These are phyloP conservation scores for Podospora anserina DNA, from an alignment of 495 filamentous ascomycete species.

Conservation along the genomic window DNA sequence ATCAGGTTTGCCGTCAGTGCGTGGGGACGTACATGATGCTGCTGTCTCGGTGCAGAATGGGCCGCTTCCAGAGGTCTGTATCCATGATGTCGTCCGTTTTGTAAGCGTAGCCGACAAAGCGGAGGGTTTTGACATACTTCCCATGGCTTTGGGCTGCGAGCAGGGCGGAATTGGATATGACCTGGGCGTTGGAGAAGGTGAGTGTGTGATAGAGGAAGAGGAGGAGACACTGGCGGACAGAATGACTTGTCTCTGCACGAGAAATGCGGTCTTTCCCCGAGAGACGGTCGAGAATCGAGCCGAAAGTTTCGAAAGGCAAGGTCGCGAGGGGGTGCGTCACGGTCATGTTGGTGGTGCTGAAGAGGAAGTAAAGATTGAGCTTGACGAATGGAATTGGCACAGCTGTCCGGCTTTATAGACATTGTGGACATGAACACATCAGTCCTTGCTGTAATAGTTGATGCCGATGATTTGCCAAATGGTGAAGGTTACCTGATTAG, in stretches of 20 bases:
- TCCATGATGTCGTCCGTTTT: background rate
- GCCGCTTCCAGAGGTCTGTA: background rate
- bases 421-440: background rate
- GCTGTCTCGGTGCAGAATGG: background rate
- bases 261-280: background rate
- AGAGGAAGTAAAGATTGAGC: background rate
- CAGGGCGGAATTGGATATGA: constrained; percentile 1
- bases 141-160: constrained; percentile 1
- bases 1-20: background rate
- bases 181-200: constrained; percentile 1
- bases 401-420: background rate
- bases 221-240: background rate
- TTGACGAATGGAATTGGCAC: background rate
- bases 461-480: background rate
- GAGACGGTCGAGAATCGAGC: background rate
- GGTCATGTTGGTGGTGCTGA: background rate
- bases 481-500: background rate
- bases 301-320: background rate
- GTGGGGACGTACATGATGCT: background rate
- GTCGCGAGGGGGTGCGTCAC: background rate
- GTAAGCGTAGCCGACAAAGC: constrained; percentile 2
- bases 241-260: background rate
- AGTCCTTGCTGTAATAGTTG: background rate
- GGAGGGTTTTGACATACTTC: background rate
- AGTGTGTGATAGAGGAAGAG: constrained; percentile 2